These are phyloP conservation scores for Zostera marina DNA, from an alignment of 116 monocot genomes.

Conservation along the genomic window DNA sequence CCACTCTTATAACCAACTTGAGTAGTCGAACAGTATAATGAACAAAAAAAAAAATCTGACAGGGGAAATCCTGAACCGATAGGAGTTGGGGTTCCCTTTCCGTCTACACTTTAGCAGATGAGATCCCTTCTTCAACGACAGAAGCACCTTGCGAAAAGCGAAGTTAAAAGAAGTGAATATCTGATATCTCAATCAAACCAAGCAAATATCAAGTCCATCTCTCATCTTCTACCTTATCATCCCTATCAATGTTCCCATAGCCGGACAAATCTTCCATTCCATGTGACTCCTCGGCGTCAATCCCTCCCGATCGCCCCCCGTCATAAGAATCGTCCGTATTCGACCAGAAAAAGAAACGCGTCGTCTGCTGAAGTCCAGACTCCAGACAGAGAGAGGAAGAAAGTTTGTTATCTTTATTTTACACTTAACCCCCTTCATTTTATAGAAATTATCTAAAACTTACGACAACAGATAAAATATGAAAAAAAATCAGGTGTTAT, in stretches of 20 bases:
- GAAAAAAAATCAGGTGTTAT: too few species aligned
- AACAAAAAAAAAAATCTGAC: conserved; percentile 10
- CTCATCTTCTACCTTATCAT: not conserved
- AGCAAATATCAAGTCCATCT: not conserved
- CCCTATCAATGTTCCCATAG: conserved; percentile 27
- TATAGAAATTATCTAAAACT: too few species aligned
- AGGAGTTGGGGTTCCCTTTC: conserved; percentile 51
- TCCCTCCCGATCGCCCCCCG: not conserved
- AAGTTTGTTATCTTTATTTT: too few species aligned
- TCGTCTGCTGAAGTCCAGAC: too few species aligned
- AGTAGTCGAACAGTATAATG: not conserved
- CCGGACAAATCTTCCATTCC: conserved; percentile 58
- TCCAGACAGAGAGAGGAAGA: too few species aligned
- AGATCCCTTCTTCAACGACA: conserved; percentile 59
- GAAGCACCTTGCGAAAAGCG: conserved; percentile 19
- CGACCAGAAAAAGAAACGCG: too few species aligned
- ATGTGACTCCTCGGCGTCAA: conserved; percentile 10
- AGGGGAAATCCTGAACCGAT: conserved; percentile 37
- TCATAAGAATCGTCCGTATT: too few species aligned
- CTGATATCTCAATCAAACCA: not conserved
- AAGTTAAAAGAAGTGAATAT: too few species aligned
- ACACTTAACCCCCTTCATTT: too few species aligned
- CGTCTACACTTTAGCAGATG: conserved; percentile 56
- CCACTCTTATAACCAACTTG: not conserved
- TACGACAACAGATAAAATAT: too few species aligned